phyloP scores from a whole-genome alignment of 441 rosid species.

The Syzygium malaccense region DNA sequence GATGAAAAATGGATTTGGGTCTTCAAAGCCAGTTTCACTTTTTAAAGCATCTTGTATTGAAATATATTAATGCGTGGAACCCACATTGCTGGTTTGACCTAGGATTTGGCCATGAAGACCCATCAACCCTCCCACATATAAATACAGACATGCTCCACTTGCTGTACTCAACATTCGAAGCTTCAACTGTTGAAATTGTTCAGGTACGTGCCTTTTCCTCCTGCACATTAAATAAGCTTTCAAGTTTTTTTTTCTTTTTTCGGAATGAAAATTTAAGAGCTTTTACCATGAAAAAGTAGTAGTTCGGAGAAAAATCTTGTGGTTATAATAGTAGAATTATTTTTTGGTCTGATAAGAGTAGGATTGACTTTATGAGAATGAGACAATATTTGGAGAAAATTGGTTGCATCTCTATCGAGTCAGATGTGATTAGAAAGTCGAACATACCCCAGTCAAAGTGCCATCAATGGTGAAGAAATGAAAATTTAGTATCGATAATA shows the following conservation, averaged over 20 bases:
- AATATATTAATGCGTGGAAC: background rate
- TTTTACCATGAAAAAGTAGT: too few relatives aligned
- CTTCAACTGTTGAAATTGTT: background rate
- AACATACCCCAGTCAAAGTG: background rate
- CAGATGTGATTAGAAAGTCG: background rate
- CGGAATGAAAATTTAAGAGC: too few relatives aligned
- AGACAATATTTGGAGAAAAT: background rate
- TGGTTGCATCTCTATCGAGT: rapidly evolving
- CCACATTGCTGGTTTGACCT: background rate
- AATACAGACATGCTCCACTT: background rate
- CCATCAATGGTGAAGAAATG: background rate
- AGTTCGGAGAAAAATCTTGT: too few relatives aligned
- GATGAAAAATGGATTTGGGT: background rate
- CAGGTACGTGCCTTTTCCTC: background rate
- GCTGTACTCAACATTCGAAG: background rate
- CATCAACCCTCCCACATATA: background rate
- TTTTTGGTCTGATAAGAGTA: too few relatives aligned
- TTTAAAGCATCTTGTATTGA: background rate
- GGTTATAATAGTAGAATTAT: too few relatives aligned
- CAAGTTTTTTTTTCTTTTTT: background rate
- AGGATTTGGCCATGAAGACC: background rate
- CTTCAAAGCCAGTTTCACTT: background rate
- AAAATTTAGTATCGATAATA: rapidly evolving
- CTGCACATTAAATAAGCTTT: background rate
- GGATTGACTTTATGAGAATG: too few relatives aligned